Percentiles rank a stretch among this genome's conserved stretches.
Conservation (phyloP, 192 early-diverging fungal species). For the Backusella westeae region DNA sequence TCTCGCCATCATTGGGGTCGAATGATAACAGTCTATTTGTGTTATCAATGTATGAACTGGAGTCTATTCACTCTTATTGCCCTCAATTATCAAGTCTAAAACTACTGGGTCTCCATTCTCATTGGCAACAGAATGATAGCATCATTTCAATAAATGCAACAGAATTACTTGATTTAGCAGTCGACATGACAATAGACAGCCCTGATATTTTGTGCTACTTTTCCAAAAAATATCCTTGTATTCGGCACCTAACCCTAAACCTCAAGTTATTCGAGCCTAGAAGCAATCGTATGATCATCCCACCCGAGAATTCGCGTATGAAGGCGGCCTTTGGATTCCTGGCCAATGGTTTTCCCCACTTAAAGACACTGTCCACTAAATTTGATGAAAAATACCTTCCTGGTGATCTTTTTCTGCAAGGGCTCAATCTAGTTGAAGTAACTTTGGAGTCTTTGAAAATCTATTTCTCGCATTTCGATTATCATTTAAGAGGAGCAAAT, state of each 20-base stretch:
- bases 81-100: background rate
- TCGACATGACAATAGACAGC: background rate
- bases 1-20: background rate
- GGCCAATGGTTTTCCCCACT: background rate
- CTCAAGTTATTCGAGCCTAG: slow-evolving; percentile 1
- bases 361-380: background rate
- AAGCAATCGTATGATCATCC: background rate
- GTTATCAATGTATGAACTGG: background rate
- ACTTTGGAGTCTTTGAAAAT: background rate
- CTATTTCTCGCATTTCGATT: slow-evolving; percentile 5
- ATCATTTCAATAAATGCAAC: background rate
- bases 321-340: background rate
- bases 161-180: background rate
- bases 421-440: background rate
- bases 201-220: background rate
- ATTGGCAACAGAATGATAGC: background rate
- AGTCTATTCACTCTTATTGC: slow-evolving; percentile 5
- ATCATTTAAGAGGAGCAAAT: slow-evolving; percentile 4
- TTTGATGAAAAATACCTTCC: slow-evolving; percentile 18
- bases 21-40: background rate
- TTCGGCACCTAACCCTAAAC: background rate
- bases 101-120: background rate
- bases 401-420: background rate
- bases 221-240: background rate
- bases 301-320: slow-evolving; percentile 8